Conservation (phyloP, 108 stramenopile genomes). For the Cylindrotheca fusiformis region DNA sequence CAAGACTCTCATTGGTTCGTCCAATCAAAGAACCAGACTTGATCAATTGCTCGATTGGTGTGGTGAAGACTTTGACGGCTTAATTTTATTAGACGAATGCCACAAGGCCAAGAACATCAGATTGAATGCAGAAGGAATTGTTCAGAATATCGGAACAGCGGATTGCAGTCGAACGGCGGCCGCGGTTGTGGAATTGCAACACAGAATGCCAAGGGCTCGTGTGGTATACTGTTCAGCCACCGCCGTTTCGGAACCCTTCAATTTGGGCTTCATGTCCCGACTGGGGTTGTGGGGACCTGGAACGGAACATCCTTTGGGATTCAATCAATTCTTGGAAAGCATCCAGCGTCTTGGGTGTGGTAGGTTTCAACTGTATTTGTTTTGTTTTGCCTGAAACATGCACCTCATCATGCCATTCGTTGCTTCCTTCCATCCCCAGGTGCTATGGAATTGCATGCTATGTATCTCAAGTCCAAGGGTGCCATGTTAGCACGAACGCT, state of each 20-base stretch:
- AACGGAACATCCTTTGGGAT: neutral
- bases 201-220: slow-evolving; percentile 66
- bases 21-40: slow-evolving; percentile 34
- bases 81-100: slow-evolving; percentile 76
- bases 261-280: slow-evolving; percentile 76
- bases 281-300: slow-evolving; percentile 63
- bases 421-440: too few species aligned
- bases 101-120: slow-evolving; percentile 85
- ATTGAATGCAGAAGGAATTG: slow-evolving; percentile 10
- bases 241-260: slow-evolving; percentile 65
- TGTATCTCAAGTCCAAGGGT: slow-evolving; percentile 78
- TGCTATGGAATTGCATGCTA: slow-evolving; percentile 71
- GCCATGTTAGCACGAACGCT: slow-evolving; percentile 69
- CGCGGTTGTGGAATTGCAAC: slow-evolving; percentile 63
- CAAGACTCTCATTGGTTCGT: slow-evolving; percentile 40
- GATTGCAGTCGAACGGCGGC: slow-evolving; percentile 48
- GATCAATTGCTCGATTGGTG: slow-evolving; percentile 72
- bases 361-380: neutral
- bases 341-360: neutral
- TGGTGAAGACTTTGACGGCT: slow-evolving; percentile 59
- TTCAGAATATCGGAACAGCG: neutral
- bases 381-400: neutral
- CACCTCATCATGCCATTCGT: too few species aligned
- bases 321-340: neutral
- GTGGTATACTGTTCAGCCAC: slow-evolving; percentile 81